Evolutionary conservation across 345 rosid genomes (phyloP).

Genomic region (Dipteronia dyeriana): DNA sequence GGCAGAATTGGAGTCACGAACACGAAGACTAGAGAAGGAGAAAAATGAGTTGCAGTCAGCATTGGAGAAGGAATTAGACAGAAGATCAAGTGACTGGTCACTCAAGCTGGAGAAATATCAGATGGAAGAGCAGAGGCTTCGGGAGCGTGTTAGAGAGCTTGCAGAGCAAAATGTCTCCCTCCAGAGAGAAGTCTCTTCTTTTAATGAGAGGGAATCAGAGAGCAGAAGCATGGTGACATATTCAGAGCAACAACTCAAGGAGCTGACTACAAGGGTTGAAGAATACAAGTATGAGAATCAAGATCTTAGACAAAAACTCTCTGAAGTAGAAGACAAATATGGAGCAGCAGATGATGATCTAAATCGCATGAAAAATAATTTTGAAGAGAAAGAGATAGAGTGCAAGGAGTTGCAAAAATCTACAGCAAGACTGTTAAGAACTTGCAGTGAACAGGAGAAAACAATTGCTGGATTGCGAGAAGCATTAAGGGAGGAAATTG

Average conservation of each 20-base stretch:
- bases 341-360: constrained; percentile 51
- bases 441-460: constrained; percentile 83
- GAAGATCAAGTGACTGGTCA: constrained; percentile 95
- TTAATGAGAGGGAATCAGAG: constrained; percentile 71
- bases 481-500: constrained; percentile 46
- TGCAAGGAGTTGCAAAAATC: constrained; percentile 89
- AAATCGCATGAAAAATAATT: constrained; percentile 56
- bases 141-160: constrained; percentile 92
- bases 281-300: constrained; percentile 53
- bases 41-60: constrained; percentile 73
- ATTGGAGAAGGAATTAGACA: constrained; percentile 92
- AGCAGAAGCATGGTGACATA: constrained; percentile 51
- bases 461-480: constrained; percentile 78
- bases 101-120: constrained; percentile 79
- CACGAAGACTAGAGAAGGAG: constrained; percentile 70
- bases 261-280: constrained; percentile 54
- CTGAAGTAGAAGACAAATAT: constrained; percentile 57
- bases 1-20: constrained; percentile 56
- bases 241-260: constrained; percentile 63
- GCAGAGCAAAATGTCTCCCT: constrained; percentile 96
- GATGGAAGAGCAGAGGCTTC: constrained; percentile 85
- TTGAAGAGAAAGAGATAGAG: constrained; percentile 87
- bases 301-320: constrained; percentile 48
- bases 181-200: constrained; percentile 76
- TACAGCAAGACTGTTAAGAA: constrained; percentile 60